Base-by-base conservation (phyloP, 73 alveolate species). In the Durusdinium trenchii region DNA sequence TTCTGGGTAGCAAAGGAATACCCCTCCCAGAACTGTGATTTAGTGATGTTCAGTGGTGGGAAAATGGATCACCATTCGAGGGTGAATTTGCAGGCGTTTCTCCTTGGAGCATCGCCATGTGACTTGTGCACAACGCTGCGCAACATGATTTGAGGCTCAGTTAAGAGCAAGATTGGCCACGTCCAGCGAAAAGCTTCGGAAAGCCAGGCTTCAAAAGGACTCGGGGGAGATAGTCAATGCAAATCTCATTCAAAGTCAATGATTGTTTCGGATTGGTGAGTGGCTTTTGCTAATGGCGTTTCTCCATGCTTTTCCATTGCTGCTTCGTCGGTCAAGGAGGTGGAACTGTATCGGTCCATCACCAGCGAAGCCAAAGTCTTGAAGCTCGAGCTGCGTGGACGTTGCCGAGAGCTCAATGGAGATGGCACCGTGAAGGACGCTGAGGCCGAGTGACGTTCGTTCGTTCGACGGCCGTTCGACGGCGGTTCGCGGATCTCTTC, bases 281-380 rank as follows among this genome's bases (percentile, higher is more conserved):
- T 23, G 12, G 73, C 73, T 60, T 60, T 32, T 23, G n/a, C 18
- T 60, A 23, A 23, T 60, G 73, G 73, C 18, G 73, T 32, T 60
- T 2, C 73, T 2, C 30, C 6, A 60, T 60, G 73, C 73, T 60
- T 60, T 32, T n/a, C n/a, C n/a, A n/a, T n/a, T n/a, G n/a, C n/a
- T n/a, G n/a, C n/a, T n/a, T n/a, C n/a, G n/a, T n/a, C n/a, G n/a
- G 26, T 73, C 35, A 26, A 73, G 84, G 84, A 73, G 32, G 84
- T 73, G 84, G 84, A 73, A 30, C 30, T n/a, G 52, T 73, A 73
- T 51, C 84, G 84, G 52, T 18, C 30, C 52, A 73, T 73, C 52
- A 36, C 84, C 36, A 6, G 84, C 54, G 84, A 73, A 9, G 84
- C 84, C 84, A 73, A 73, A 36, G 84, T 40, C 62, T 43, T 78